phyloP scores from a whole-genome alignment of 805 yeast genomes.

The Metschnikowia aberdeeniae region DNA sequence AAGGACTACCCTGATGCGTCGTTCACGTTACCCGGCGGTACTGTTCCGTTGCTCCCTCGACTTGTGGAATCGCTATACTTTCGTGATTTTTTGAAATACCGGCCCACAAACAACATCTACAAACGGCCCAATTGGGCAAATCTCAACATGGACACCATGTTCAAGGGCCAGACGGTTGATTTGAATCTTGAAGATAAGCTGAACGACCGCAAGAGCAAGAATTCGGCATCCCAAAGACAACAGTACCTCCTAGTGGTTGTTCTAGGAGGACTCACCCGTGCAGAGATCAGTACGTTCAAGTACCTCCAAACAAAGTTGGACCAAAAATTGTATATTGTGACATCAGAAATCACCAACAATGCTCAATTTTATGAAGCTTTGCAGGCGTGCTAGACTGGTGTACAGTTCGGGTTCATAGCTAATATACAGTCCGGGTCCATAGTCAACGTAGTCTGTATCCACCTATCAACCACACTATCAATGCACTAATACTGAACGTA shows the following conservation, averaged over 20 bases:
- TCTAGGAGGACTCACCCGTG: slow-evolving; percentile 82
- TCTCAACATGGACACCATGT: slow-evolving; percentile 35
- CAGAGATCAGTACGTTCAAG: slow-evolving; percentile 74
- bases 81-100: slow-evolving; percentile 45
- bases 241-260: slow-evolving; percentile 47
- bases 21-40: slow-evolving; percentile 72
- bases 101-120: slow-evolving; percentile 33
- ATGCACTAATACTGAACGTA: too few species aligned
- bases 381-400: not conserved
- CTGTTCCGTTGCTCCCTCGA: slow-evolving; percentile 69
- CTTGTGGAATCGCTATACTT: slow-evolving; percentile 65
- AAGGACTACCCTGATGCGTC: slow-evolving; percentile 45
- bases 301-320: slow-evolving; percentile 48
- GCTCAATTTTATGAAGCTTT: slow-evolving; percentile 20
- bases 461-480: too few species aligned
- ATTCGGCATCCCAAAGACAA: slow-evolving; percentile 6
- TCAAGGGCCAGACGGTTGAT: slow-evolving; percentile 40
- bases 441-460: too few species aligned
- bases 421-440: not conserved
- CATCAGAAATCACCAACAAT: slow-evolving; percentile 42
- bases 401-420: not conserved
- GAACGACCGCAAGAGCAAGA: slow-evolving; percentile 16
- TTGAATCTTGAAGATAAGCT: slow-evolving; percentile 29
- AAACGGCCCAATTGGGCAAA: slow-evolving; percentile 45
- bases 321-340: slow-evolving; percentile 39